Base-by-base conservation (phyloP, 345 rosid species). In the Hypericum perforatum region DNA sequence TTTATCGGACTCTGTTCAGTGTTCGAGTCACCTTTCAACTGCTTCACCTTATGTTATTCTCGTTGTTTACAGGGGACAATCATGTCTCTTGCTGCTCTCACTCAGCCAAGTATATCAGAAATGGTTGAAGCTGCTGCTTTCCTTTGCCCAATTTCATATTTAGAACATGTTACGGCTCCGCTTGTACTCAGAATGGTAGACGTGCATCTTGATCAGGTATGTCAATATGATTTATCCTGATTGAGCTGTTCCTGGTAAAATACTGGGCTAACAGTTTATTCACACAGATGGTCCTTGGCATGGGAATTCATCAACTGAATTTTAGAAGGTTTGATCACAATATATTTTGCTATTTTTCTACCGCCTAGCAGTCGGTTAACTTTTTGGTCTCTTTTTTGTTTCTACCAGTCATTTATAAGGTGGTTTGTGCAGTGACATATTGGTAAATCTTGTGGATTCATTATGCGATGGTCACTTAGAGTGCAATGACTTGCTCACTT, bases 81-180 rank as follows among this genome's bases (percentile, higher is more conserved):
- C 63, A 87, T 91, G 81, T 76, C 95, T 49, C 72, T 85, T 51
- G 94, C 95, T 62, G 98, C 96, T 60, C 78, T 91, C 67, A 81
- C 90, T 50, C 86, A 78, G 62, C 82, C 86, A 7, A 74, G 70
- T 48, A 61, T 91, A 14, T 81, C 62, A 5, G 78, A 81, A 63
- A 79, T 81, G 95, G 86, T 91, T 59, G 90, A 79, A 74, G 98
- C 96, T 64, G 98, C 90, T 63, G 95, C 96, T 9, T 80, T 91
- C 67, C 75, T 91, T 49, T 79, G 77, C 59, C 96, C 98, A 52
- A 91, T 91, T 69, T 74, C 98, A 40, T 87, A 81, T 75, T 76
- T 91, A 76, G 88, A 72, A 46, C 95, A 87, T 74, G 65, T 83
- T 48, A 81, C 65, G 42, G 84, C 95, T 69, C 88, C 95, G 40